A percentile compares a stretch with the other conserved stretches of the same genome.
Evolutionary conservation across 2,329 filamentous ascomycete genomes (phyloP).

Genomic region (Blastomyces gilchristii): DNA sequence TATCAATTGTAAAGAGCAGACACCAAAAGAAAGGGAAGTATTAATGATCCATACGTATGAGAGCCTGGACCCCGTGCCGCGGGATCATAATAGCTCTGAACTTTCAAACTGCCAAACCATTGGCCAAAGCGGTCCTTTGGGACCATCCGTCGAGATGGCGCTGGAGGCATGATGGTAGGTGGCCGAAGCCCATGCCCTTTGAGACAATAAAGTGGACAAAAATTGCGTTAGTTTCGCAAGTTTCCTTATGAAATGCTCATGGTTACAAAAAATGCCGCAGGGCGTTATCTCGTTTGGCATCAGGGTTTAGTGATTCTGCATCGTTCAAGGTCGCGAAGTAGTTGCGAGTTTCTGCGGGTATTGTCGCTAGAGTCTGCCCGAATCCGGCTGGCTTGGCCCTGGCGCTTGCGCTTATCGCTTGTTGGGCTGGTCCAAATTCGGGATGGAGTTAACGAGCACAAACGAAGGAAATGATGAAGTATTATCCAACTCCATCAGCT

Average conservation of each 20-base stretch:
- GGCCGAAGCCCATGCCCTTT: neutral
- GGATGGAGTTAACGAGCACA: neutral
- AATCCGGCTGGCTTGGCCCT: neutral
- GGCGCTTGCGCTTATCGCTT: neutral
- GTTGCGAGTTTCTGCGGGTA: neutral
- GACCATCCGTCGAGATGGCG: conserved; percentile 32
- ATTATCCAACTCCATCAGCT: neutral
- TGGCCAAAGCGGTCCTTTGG: conserved; percentile 58
- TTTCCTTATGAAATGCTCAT: neutral
- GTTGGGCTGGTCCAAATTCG: neutral
- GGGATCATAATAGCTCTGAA: conserved; percentile 59
- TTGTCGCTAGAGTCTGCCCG: neutral
- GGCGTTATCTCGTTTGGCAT: neutral
- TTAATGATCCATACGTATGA: conserved; percentile 43
- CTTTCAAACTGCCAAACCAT: conserved; percentile 58
- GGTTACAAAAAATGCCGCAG: neutral
- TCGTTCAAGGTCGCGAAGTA: neutral
- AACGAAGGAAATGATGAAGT: neutral
- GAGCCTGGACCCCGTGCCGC: conserved; percentile 44
- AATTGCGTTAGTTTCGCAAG: neutral
- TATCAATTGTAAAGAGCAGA: conserved; percentile 6
- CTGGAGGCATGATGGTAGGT: conserved; percentile 16
- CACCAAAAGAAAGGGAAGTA: neutral
- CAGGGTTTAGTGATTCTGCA: neutral
- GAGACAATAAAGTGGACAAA: neutral